A percentile compares a stretch with the other conserved stretches of the same genome.
These are phyloP conservation scores for Aureoboletus auriporus DNA, from an alignment of 768 basidiomycete genomes.

Conservation along the genomic window DNA sequence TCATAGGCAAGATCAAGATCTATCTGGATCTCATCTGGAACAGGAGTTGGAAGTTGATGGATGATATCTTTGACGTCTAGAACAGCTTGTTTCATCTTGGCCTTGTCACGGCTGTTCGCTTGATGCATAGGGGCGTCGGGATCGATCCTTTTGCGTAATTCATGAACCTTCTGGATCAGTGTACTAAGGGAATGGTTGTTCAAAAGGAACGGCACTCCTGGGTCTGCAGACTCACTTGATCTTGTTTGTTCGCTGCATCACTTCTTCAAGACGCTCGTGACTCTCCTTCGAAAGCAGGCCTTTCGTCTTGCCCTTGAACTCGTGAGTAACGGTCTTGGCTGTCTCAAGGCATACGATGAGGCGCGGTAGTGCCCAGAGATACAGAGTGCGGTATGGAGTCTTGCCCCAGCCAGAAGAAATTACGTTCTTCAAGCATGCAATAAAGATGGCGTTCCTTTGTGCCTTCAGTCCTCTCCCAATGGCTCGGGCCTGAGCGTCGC, in stretches of 20 bases:
- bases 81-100: slow-evolving; percentile 25
- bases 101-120: slow-evolving; percentile 11
- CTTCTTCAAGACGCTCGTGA: slow-evolving; percentile 35
- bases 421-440: slow-evolving; percentile 25
- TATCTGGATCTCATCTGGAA: slow-evolving; percentile 12
- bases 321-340: slow-evolving; percentile 19
- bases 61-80: slow-evolving; percentile 28
- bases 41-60: slow-evolving; percentile 16
- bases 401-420: slow-evolving; percentile 25
- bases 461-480: slow-evolving; percentile 16
- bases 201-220: background rate
- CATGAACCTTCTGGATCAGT: slow-evolving; percentile 22
- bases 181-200: slow-evolving; percentile 13
- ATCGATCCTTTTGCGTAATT: slow-evolving; percentile 29
- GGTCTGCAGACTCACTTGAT: slow-evolving; percentile 28
- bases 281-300: slow-evolving; percentile 22
- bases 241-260: slow-evolving; percentile 26
- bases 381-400: slow-evolving; percentile 34
- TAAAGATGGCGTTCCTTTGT: slow-evolving; percentile 22
- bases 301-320: slow-evolving; percentile 32
- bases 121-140: slow-evolving; percentile 30
- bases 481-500: slow-evolving; percentile 2
- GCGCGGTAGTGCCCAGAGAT: slow-evolving; percentile 36
- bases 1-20: slow-evolving; percentile 31
- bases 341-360: slow-evolving; percentile 39